Evolutionary conservation across 2,329 filamentous ascomycete genomes (phyloP), one percentile per base, ranked within the genome.

Genomic region (Aspergillus luchuensis): DNA sequence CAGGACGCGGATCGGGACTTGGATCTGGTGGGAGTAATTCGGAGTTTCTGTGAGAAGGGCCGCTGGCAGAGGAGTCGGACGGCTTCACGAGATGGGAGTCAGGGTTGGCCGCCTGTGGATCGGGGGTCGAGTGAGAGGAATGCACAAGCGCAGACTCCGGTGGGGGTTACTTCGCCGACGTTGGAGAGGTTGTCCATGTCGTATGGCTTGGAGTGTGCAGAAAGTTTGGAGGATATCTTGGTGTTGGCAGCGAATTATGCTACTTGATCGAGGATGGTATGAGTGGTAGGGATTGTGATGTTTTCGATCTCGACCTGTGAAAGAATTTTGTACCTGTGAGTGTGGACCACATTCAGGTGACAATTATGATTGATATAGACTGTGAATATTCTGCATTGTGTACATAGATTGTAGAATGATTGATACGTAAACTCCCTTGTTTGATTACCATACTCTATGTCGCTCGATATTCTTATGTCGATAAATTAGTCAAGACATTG

Each of bases 171-270:
- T 0, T 51, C 21, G 8, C 51, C 47, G 43, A 43, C 41, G 19
- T 50, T 30, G 50, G 51, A 57, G 17, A 28, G 60, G 6, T 8
- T 64, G 5, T 48, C 58, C 23, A 23, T 53, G 15, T 57, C 66
- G 6, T 52, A 64, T 25, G 61, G 64, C 0, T 30, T 62, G 43
- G 58, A 64, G 23, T 65, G 62, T 56, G 50, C 56, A 5, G 66
- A 67, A 21, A 59, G 62, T 5, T 28, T 68, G 17, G 66, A 66
- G 19, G 64, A 68, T 54, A 68, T 69, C 25, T 17, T 69, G 2
- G 63, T 49, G 17, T 43, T 69, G 13, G 67, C 67, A 19, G 51
- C 49, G 30, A 45, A 30, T 56, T 59, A 59, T 50, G 47, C 45
- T 1, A 8, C 45, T 2, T 48, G 13, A 48, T 13, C 0, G 11